Percentiles rank a stretch among this genome's conserved stretches.
phyloP scores from a whole-genome alignment of 139 green algal species.

The Diplosphaera chodatii region DNA sequence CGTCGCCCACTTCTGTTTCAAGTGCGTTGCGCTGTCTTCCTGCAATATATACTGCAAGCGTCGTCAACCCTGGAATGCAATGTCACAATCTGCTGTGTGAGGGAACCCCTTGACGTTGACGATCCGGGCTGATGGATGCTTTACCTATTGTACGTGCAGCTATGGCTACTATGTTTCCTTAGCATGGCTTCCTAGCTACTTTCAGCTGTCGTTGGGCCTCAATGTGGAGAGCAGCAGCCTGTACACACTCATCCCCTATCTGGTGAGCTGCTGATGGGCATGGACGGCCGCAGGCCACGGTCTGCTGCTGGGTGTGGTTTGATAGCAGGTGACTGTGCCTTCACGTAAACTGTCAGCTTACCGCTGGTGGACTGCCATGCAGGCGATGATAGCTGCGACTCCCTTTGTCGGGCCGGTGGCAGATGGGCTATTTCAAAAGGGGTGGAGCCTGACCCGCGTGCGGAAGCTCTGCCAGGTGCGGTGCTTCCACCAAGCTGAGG shows the following conservation, averaged over 20 bases:
- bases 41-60: too few species aligned
- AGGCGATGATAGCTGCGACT: constrained; percentile 49
- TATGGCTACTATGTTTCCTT: constrained; percentile 88
- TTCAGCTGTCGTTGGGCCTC: constrained; percentile 84
- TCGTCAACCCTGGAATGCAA: too few species aligned
- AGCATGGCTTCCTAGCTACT: constrained; percentile 96
- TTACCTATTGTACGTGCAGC: constrained; percentile 27
- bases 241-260: constrained; percentile 78
- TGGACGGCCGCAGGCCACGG: too few species aligned
- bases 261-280: constrained; percentile 31
- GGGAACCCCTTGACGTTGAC: too few species aligned
- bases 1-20: constrained; percentile 95
- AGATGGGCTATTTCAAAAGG: constrained; percentile 46
- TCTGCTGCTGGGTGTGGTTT: too few species aligned
- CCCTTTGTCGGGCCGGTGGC: constrained; percentile 59
- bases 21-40: constrained; percentile 56
- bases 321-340: too few species aligned
- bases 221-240: constrained; percentile 71
- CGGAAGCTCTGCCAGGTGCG: constrained; percentile 64
- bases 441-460: constrained; percentile 52
- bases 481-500: too few species aligned
- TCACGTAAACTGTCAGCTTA: too few species aligned
- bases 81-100: too few species aligned
- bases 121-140: too few species aligned
- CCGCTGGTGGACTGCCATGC: too few species aligned